phyloP scores from a whole-genome alignment of 805 yeast genomes.

The Myxozyma geophila region DNA sequence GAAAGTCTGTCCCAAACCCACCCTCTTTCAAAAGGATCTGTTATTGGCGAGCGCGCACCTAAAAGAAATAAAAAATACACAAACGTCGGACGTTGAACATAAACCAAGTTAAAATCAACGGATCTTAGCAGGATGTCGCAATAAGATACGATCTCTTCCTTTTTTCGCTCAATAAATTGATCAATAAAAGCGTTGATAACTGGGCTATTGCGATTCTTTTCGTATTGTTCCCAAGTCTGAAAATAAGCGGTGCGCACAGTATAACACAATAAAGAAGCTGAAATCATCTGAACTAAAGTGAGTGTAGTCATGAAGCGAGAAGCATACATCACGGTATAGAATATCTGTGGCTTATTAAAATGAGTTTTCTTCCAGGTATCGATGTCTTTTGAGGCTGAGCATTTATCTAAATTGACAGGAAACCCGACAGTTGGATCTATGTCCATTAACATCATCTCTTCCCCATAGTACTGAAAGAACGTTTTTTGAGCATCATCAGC shows the following conservation, averaged over 20 bases:
- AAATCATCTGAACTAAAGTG: neutral
- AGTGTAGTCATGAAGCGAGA: neutral
- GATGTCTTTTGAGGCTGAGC: neutral
- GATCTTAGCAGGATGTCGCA: neutral
- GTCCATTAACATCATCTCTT: neutral
- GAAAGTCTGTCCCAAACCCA: slow-evolving; percentile 8
- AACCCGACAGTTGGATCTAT: neutral
- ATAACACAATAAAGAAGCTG: neutral
- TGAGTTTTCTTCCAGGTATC: slow-evolving; percentile 1
- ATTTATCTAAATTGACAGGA: neutral
- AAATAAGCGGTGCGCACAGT: neutral
- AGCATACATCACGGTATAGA: neutral
- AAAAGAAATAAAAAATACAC: neutral
- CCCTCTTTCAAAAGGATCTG: neutral
- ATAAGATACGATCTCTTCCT: neutral
- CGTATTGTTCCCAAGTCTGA: neutral
- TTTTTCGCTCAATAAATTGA: neutral
- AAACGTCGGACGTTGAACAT: neutral
- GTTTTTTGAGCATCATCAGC: neutral
- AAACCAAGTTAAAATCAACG: neutral
- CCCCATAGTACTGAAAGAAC: neutral
- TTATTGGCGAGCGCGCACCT: neutral
- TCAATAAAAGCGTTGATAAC: neutral
- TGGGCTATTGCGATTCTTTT: neutral
- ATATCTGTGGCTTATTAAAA: slow-evolving; percentile 3